phyloP scores from a whole-genome alignment of 495 filamentous ascomycete species.

The Neurospora sp. region DNA sequence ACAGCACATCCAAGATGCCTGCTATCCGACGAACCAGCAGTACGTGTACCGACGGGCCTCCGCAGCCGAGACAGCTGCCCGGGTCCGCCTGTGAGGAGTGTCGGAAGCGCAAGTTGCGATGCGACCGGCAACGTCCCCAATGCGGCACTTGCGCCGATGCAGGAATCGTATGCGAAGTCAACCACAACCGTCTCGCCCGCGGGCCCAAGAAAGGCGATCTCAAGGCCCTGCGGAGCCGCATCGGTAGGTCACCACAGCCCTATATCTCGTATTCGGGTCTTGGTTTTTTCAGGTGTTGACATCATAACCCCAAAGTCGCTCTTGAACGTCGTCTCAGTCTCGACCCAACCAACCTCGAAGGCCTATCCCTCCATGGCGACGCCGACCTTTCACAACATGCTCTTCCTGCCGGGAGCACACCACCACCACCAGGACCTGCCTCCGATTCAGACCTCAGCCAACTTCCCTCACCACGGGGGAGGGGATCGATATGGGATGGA shows the following conservation, averaged over 20 bases:
- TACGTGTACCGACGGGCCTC: neutral
- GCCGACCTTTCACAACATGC: slow-evolving; percentile 4
- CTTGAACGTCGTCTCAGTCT: slow-evolving; percentile 30
- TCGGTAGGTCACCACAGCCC: slow-evolving; percentile 25
- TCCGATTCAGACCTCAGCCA: slow-evolving; percentile 6
- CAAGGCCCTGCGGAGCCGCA: slow-evolving; percentile 37
- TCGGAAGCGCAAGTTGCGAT: slow-evolving; percentile 39
- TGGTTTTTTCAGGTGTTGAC: neutral
- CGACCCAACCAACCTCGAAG: slow-evolving; percentile 14
- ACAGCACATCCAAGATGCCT: neutral
- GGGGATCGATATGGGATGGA: slow-evolving; percentile 10
- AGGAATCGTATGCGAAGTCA: slow-evolving; percentile 39
- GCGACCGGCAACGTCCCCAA: slow-evolving; percentile 41
- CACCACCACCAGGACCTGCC: neutral
- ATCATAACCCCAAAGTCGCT: slow-evolving; percentile 6
- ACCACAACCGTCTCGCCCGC: slow-evolving; percentile 33
- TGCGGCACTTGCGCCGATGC: slow-evolving; percentile 42
- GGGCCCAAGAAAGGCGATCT: slow-evolving; percentile 47
- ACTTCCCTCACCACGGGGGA: slow-evolving; percentile 12
- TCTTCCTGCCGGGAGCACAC: neutral
- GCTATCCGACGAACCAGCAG: neutral
- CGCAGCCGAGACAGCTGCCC: slow-evolving; percentile 31
- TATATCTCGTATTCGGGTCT: neutral
- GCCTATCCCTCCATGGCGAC: slow-evolving; percentile 6
- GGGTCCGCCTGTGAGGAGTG: slow-evolving; percentile 40